These are phyloP conservation scores for Trichoderma aggressivum DNA, from an alignment of 2,329 filamentous ascomycete species.

Conservation along the genomic window DNA sequence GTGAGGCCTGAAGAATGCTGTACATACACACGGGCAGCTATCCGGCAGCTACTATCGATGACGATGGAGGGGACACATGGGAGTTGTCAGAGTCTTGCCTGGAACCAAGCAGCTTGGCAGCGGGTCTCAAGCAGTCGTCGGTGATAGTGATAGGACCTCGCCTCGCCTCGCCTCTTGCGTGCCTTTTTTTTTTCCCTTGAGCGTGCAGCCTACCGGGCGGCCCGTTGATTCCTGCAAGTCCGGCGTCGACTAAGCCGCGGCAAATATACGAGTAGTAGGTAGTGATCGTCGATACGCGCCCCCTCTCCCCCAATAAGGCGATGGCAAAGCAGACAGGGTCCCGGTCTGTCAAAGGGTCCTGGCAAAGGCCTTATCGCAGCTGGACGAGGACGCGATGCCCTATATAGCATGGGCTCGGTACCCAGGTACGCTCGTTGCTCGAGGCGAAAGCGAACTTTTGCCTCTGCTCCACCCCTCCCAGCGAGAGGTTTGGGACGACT, in stretches of 20 bases:
- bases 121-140: neutral
- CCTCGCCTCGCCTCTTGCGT: neutral
- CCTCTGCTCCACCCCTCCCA: conserved; percentile 8
- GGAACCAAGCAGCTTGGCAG: conserved; percentile 6
- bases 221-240: conserved; percentile 1
- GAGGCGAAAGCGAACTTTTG: conserved; percentile 13
- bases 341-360: conserved; percentile 9
- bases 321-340: conserved; percentile 8
- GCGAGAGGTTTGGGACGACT: neutral
- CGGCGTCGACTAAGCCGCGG: neutral
- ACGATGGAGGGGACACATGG: neutral
- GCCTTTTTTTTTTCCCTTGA: neutral
- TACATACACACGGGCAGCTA: too few species aligned
- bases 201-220: neutral
- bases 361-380: conserved; percentile 5
- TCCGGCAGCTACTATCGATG: neutral
- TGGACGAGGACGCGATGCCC: neutral
- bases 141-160: neutral
- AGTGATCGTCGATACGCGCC: conserved; percentile 14
- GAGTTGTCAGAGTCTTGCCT: neutral
- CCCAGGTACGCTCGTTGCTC: neutral
- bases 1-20: too few species aligned
- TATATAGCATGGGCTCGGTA: neutral
- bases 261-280: neutral
- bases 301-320: neutral